Conservation (phyloP, 495 filamentous ascomycete genomes). For the Tuber brumale region DNA sequence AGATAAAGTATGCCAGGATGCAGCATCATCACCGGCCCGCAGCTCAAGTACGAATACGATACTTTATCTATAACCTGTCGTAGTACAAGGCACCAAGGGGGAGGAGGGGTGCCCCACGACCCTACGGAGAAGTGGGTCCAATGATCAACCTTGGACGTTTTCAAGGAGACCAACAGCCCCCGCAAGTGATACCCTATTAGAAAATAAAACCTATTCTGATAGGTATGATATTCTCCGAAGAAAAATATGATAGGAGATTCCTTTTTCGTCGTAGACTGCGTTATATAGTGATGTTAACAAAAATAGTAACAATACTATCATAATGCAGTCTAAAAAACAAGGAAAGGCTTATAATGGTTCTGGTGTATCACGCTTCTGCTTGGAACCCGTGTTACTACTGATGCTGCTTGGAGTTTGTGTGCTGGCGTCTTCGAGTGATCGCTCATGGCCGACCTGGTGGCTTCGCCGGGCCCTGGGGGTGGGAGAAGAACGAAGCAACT, state of each 20-base stretch:
- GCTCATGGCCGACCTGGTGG: neutral
- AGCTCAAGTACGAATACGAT: neutral
- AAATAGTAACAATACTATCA: too few relatives aligned
- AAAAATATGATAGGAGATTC: too few relatives aligned
- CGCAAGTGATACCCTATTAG: neutral
- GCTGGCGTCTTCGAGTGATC: neutral
- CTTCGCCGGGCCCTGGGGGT: neutral
- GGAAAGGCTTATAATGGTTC: too few relatives aligned
- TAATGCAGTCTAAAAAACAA: too few relatives aligned
- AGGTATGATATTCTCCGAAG: neutral
- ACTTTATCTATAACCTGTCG: neutral
- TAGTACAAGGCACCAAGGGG: neutral
- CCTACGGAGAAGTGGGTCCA: neutral
- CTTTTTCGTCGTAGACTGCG: too few relatives aligned
- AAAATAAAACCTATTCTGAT: neutral
- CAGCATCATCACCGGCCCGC: neutral
- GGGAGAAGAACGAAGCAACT: neutral
- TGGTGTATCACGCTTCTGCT: too few relatives aligned
- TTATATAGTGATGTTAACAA: too few relatives aligned
- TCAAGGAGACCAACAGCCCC: neutral
- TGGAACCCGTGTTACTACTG: too few relatives aligned
- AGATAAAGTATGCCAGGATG: neutral
- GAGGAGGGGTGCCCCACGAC: too few relatives aligned
- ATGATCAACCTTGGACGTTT: neutral
- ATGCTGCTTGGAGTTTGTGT: too few relatives aligned